These are phyloP conservation scores for Puccinia brachypodii DNA, from an alignment of 1,284 basidiomycete species.

Conservation along the genomic window DNA sequence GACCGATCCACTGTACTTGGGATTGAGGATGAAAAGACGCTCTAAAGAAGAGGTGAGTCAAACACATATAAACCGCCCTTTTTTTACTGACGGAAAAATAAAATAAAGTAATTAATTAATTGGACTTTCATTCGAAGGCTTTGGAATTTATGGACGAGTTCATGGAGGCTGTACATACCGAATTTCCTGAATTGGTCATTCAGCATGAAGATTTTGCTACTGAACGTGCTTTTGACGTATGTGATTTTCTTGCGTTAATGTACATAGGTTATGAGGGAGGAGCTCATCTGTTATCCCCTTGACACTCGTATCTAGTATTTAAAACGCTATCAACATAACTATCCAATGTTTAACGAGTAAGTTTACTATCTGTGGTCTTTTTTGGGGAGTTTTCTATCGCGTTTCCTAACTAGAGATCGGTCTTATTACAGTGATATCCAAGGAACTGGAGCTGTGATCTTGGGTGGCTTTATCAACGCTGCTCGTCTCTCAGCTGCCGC, in stretches of 20 bases:
- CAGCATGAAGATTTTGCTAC: conserved; percentile 58
- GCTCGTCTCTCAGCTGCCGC: conserved; percentile 73
- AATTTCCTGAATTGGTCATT: conserved; percentile 71
- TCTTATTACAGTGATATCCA: conserved; percentile 57
- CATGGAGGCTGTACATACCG: conserved; percentile 73
- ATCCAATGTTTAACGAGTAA: conserved; percentile 79
- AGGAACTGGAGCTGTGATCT: conserved; percentile 85
- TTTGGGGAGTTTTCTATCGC: too few relatives aligned
- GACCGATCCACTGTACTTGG: conserved; percentile 86
- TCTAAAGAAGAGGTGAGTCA: conserved; percentile 65
- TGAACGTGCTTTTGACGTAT: conserved; percentile 55
- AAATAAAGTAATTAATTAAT: too few relatives aligned
- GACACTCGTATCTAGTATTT: conserved; percentile 65
- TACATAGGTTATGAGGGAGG: background rate
- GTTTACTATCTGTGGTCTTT: background rate
- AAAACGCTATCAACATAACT: conserved; percentile 69
- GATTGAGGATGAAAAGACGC: conserved; percentile 71
- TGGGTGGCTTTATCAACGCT: conserved; percentile 86
- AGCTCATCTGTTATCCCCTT: too few relatives aligned
- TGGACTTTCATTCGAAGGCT: conserved; percentile 52
- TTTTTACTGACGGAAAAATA: too few relatives aligned
- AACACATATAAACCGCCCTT: too few relatives aligned
- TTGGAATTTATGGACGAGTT: conserved; percentile 87
- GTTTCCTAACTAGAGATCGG: background rate
- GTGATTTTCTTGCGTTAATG: background rate